Conservation (phyloP, 148 eudicot species). For the Camellia sinensis region DNA sequence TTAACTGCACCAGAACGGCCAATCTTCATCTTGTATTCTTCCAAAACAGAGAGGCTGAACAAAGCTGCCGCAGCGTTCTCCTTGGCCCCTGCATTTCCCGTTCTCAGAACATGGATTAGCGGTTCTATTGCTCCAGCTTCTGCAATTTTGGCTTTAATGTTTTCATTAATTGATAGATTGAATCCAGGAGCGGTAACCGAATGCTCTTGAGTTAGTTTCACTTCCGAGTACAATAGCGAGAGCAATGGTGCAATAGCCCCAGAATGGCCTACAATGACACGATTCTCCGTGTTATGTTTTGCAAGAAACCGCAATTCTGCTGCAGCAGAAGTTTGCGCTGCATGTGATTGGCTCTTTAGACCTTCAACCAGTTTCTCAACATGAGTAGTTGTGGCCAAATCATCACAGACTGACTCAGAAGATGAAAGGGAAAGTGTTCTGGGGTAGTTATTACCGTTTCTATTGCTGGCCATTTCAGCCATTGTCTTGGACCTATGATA, state of each 20-base stretch:
- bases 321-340: slow-evolving; percentile 58
- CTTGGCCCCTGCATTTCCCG: slow-evolving; percentile 67
- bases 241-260: slow-evolving; percentile 75
- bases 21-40: slow-evolving; percentile 75
- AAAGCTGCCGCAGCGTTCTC: slow-evolving; percentile 95
- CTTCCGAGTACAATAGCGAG: slow-evolving; percentile 56
- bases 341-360: slow-evolving; percentile 47
- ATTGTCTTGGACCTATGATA: slow-evolving; percentile 47
- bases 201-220: slow-evolving; percentile 69
- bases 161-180: slow-evolving; percentile 79
- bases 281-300: slow-evolving; percentile 72
- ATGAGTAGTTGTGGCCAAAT: slow-evolving; percentile 47
- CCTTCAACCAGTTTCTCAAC: slow-evolving; percentile 55
- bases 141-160: slow-evolving; percentile 64
- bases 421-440: slow-evolving; percentile 38
- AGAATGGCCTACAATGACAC: slow-evolving; percentile 53
- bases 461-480: slow-evolving; percentile 37
- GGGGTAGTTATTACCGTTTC: slow-evolving; percentile 37
- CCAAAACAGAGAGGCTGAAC: slow-evolving; percentile 76
- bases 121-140: slow-evolving; percentile 73
- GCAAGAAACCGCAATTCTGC: slow-evolving; percentile 68
- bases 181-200: slow-evolving; percentile 88
- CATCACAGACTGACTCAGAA: slow-evolving; percentile 45
- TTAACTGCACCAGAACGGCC: slow-evolving; percentile 82
- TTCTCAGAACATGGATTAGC: slow-evolving; percentile 64